Conservation (phyloP, 768 basidiomycete species). For the Podaxis sp. region DNA sequence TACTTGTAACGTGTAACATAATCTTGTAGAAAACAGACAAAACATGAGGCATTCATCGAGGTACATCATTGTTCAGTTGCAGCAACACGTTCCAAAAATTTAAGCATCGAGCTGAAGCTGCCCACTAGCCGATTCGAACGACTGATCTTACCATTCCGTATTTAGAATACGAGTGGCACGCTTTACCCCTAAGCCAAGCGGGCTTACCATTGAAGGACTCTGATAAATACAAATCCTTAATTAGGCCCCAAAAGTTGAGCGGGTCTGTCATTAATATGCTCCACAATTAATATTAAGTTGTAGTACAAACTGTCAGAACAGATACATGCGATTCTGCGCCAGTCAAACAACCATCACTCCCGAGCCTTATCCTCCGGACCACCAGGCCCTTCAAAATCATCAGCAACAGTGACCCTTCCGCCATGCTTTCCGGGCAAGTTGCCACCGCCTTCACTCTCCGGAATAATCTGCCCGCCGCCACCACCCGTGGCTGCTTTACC, state of each 20-base stretch:
- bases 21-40: not conserved
- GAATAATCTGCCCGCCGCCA: not conserved
- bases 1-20: not conserved
- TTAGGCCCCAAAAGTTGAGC: too few species aligned
- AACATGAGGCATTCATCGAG: too few species aligned
- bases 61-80: too few species aligned
- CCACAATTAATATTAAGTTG: not conserved
- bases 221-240: too few species aligned
- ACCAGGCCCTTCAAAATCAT: not conserved
- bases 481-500: not conserved
- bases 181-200: conserved; percentile 55
- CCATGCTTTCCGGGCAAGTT: not conserved
- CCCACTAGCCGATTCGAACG: conserved; percentile 36
- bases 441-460: not conserved
- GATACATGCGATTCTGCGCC: too few species aligned
- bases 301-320: not conserved
- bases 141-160: conserved; percentile 32
- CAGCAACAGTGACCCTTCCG: not conserved
- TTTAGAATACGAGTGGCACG: conserved; percentile 44
- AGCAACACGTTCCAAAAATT: conserved; percentile 10
- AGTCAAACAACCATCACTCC: not conserved
- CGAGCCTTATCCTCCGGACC: not conserved
- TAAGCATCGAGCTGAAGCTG: conserved; percentile 11
- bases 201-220: conserved; percentile 21
- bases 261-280: too few species aligned